Evolutionary conservation across 768 basidiomycete species (phyloP), one percentile per base, ranked within the genome.

Genomic region (Mycena maculata): DNA sequence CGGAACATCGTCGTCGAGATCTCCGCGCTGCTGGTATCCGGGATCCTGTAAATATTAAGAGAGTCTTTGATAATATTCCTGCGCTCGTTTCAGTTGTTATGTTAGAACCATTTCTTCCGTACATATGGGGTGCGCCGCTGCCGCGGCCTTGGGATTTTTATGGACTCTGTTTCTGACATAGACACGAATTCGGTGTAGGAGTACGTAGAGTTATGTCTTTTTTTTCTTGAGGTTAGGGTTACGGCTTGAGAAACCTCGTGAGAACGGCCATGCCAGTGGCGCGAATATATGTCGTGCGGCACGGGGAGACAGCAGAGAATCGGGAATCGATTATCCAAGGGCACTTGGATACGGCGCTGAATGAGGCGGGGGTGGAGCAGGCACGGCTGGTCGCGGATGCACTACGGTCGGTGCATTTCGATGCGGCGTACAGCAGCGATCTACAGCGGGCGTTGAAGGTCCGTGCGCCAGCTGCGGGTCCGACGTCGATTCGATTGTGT

Each of bases 251-350:
- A 36, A 36, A 36, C 8, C 16, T 31, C 31, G 15, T 33, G 3
- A 8, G 3, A 1, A 41, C 12, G 15, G 22, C 15, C 5, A 67
- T 67, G 68, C 60, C 60, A 0, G 58, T 80, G 28, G 83, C 84
- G 27, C 81, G 82, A 58, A 70, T 93, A 49, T 92, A 90, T 74
- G 78, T 93, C 67, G 84, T 93, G 53, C 88, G 93, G 45, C 93
- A 94, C 71, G 93, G 92, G 22, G 92, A 94, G 81, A 94, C 93
- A 27, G 84, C 88, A 44, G 88, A 85, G 73, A 94, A 94, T 76
- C 78, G 82, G 57, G 77, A 79, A 8, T 80, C 82, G 27, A 87
- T 91, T 62, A 85, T 92, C 48, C 93, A 95, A 81, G 93, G 93
- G 42, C 93, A 95, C 11, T 72, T 87, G 60, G 90, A 95, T 77